phyloP scores from a whole-genome alignment of 805 yeast species.

The Scheffersomyces amazonensis region DNA sequence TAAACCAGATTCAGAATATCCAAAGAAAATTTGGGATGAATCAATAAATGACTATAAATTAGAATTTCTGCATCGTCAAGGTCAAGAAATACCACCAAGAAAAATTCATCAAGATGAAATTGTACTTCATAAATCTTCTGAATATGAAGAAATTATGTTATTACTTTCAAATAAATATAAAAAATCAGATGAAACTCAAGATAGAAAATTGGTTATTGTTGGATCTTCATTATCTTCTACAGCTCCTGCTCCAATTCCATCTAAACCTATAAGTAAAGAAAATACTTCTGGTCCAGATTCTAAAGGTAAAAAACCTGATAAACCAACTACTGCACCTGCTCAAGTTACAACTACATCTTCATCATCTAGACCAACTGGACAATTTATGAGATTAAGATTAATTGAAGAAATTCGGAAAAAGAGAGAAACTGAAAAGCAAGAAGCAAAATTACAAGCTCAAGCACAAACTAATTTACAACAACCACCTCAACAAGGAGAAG shows the following conservation, averaged over 20 bases:
- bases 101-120: slow-evolving; percentile 42
- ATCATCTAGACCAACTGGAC: slow-evolving; percentile 36
- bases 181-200: slow-evolving; percentile 35
- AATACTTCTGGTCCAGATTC: slow-evolving; percentile 28
- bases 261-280: slow-evolving; percentile 17
- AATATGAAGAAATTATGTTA: slow-evolving; percentile 86
- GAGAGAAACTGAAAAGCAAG: slow-evolving; percentile 45
- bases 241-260: slow-evolving; percentile 10
- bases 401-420: slow-evolving; percentile 82
- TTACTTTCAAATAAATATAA: slow-evolving; percentile 38
- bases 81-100: slow-evolving; percentile 26
- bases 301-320: slow-evolving; percentile 18
- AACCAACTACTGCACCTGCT: slow-evolving; percentile 10
- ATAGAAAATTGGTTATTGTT: slow-evolving; percentile 37
- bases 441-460: slow-evolving; percentile 39
- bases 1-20: slow-evolving; percentile 46
- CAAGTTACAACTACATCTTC: slow-evolving; percentile 13
- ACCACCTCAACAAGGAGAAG: slow-evolving; percentile 7
- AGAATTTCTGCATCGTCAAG: slow-evolving; percentile 28
- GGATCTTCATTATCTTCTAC: slow-evolving; percentile 22
- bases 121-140: slow-evolving; percentile 63
- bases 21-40: slow-evolving; percentile 43
- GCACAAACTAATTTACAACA: slow-evolving; percentile 9
- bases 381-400: slow-evolving; percentile 83
- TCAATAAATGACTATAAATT: slow-evolving; percentile 29